Evolutionary conservation across 2,329 filamentous ascomycete species (phyloP).

Genomic region (Colletotrichum lini): DNA sequence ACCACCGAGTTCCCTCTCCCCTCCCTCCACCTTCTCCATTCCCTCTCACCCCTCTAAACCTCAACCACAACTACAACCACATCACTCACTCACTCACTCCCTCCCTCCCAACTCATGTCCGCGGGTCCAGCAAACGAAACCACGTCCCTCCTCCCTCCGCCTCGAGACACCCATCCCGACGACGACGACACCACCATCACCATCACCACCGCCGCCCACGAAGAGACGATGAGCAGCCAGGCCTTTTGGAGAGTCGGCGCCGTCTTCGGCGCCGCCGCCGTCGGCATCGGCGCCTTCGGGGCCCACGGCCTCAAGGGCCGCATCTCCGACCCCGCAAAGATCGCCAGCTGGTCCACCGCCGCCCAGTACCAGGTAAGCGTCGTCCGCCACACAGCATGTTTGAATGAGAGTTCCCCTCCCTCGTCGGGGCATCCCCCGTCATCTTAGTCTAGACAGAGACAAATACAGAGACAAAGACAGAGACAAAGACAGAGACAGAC

Average conservation of each 20-base stretch:
- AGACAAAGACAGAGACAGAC: too few relatives aligned
- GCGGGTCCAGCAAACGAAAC: conserved; percentile 13
- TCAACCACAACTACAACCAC: background rate
- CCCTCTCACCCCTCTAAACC: too few relatives aligned
- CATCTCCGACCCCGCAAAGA: conserved; percentile 69
- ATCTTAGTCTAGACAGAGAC: too few relatives aligned
- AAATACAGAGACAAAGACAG: too few relatives aligned
- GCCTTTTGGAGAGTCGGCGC: conserved; percentile 74
- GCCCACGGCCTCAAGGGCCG: conserved; percentile 76
- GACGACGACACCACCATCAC: background rate
- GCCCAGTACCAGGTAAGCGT: conserved; percentile 75
- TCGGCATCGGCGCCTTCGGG: conserved; percentile 76
- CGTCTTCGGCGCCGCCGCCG: conserved; percentile 73
- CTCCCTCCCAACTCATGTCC: conserved; percentile 20
- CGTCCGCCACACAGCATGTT: background rate
- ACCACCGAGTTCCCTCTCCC: background rate
- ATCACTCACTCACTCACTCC: background rate
- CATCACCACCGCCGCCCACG: background rate
- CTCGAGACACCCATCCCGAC: background rate
- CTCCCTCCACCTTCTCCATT: too few relatives aligned
- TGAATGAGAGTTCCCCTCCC: background rate
- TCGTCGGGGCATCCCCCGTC: too few relatives aligned
- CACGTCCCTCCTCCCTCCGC: conserved; percentile 9
- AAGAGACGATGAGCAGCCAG: conserved; percentile 45
- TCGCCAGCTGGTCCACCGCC: conserved; percentile 75